A percentile compares a stretch with the other conserved stretches of the same genome.
Evolutionary conservation across 495 filamentous ascomycete genomes (phyloP).

Genomic region (Talaromyces ruber): DNA sequence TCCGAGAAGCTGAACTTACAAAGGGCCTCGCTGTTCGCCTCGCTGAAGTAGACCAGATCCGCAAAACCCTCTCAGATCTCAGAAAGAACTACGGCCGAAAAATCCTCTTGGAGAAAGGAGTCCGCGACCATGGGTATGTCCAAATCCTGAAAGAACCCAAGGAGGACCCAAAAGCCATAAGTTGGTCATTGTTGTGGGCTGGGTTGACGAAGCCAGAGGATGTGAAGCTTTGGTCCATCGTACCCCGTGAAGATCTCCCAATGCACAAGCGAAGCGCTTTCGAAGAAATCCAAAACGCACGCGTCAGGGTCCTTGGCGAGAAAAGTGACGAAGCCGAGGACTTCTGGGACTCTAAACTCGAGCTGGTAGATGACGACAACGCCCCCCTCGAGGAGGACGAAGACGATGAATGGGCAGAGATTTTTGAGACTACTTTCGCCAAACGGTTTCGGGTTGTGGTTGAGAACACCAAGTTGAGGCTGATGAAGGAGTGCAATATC

Average conservation of each 20-base stretch:
- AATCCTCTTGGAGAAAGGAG: neutral
- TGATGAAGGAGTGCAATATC: neutral
- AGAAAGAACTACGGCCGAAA: neutral
- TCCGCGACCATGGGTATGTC: neutral
- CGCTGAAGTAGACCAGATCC: neutral
- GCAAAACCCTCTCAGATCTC: neutral
- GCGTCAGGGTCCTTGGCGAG: neutral
- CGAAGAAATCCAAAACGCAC: neutral
- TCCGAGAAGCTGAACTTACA: neutral
- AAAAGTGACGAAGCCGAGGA: neutral
- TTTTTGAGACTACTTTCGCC: neutral
- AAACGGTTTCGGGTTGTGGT: neutral
- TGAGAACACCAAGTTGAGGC: neutral
- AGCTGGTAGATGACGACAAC: neutral
- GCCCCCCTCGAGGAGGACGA: neutral
- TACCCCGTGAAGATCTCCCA: neutral
- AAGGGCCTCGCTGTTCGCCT: neutral
- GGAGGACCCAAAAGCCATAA: neutral
- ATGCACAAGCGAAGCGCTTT: neutral
- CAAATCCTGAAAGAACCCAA: neutral
- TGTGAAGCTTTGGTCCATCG: neutral
- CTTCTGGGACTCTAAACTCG: neutral
- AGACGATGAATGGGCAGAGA: neutral
- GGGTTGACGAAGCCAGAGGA: neutral
- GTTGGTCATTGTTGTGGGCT: neutral